These are phyloP conservation scores for Sparassis latifolia DNA, from an alignment of 1,284 basidiomycete genomes.

Conservation along the genomic window DNA sequence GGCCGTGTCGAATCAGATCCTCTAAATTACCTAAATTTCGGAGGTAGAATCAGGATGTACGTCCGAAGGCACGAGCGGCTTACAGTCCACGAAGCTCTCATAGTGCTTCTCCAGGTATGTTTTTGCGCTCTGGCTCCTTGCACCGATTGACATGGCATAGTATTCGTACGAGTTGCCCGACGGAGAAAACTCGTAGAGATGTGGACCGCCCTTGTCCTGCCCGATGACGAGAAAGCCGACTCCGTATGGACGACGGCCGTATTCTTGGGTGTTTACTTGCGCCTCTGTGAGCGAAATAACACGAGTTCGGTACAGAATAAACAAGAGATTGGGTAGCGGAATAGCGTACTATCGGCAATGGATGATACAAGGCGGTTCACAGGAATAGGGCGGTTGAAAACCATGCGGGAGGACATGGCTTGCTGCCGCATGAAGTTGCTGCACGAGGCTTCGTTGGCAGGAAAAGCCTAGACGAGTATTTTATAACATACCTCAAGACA, in stretches of 20 bases:
- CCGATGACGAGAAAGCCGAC: slow-evolving; percentile 98
- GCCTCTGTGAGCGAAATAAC: slow-evolving; percentile 60
- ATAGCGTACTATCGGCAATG: slow-evolving; percentile 86
- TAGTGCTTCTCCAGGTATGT: slow-evolving; percentile 97
- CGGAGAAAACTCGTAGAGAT: slow-evolving; percentile 97
- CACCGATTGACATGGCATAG: slow-evolving; percentile 97
- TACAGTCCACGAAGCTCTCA: slow-evolving; percentile 81
- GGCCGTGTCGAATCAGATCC: slow-evolving; percentile 84
- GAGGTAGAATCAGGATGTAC: neutral
- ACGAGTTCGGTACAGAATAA: neutral
- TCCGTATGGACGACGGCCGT: slow-evolving; percentile 95
- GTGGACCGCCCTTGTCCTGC: slow-evolving; percentile 90
- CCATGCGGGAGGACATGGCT: slow-evolving; percentile 92
- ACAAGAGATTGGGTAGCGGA: neutral
- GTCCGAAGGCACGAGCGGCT: slow-evolving; percentile 25
- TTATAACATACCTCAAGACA: slow-evolving; percentile 72
- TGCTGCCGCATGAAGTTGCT: slow-evolving; percentile 99
- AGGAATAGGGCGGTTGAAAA: slow-evolving; percentile 92
- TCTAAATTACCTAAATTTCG: slow-evolving; percentile 64
- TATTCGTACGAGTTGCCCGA: slow-evolving; percentile 98
- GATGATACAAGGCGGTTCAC: slow-evolving; percentile 89
- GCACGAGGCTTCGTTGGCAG: slow-evolving; percentile 1
- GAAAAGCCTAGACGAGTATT: neutral
- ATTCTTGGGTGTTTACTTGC: slow-evolving; percentile 98
- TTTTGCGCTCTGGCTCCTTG: slow-evolving; percentile 95